Base-by-base conservation (phyloP, 2,329 filamentous ascomycete species). In the Trichophaea hybrida region DNA sequence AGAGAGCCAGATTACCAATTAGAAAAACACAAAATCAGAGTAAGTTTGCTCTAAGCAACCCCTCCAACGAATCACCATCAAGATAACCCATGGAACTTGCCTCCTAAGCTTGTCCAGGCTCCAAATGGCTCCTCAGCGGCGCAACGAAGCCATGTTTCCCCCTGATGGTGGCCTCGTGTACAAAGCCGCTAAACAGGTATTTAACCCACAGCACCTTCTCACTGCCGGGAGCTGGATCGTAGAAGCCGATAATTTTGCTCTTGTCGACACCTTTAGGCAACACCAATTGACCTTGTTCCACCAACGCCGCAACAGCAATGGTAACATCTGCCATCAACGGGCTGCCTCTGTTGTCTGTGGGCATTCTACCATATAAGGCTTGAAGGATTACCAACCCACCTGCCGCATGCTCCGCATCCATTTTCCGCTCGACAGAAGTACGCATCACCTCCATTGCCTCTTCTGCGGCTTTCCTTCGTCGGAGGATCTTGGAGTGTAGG, bases 401-500 rank as follows among this genome's bases (percentile, higher is more conserved):
- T 2, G 69, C 68, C 52, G 73, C 69, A 0, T 70, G 69, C 65
- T 71, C 69, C 8, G 58, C 60, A n/a, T 68, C 68, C 10, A 35
- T 38, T 67, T 76, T 74, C 4, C 70, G 69, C 51, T 73, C 71
- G 6, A 77, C 72, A 1, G 73, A 80, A 35, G 76, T 76, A 55
- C 78, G 76, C 69, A 74, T 75, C 40, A 66, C 31, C 66, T 78
- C 77, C 13, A 76, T 75, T 38, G 74, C 77, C 50, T 81, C 78
- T 12, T 70, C 81, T 49, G 73, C 71, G 63, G 77, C 78, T 37
- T 37, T 53, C 1, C 71, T 37, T n/a, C 40, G 17, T n/a, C 55
- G 55, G 7, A 6, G 80, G 52, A 70, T 70, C 13, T 69, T 69
- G 0, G 70, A 68, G 1, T 75, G 64, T 37, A 69, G 64, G 3